Percentiles rank a stretch among this genome's conserved stretches.
phyloP scores from a whole-genome alignment of 352 stramenopile species.

The Phytophthora pluvialis region DNA sequence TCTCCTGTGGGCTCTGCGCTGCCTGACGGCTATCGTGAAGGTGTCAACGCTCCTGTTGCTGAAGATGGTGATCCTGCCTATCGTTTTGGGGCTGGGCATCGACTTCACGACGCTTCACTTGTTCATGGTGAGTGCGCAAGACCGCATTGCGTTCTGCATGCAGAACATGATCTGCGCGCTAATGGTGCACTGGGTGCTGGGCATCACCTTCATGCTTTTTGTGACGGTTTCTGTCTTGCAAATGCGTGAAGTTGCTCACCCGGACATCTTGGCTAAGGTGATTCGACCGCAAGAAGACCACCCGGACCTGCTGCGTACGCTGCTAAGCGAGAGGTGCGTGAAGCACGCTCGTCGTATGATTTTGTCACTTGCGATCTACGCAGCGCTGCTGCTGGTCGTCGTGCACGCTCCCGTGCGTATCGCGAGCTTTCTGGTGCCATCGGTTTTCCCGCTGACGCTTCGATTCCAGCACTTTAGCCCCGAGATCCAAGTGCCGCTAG shows the following conservation, averaged over 20 bases:
- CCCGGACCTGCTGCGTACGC: constrained; percentile 94
- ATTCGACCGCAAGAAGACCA: constrained; percentile 96
- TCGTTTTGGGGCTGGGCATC: constrained; percentile 94
- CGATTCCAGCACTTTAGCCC: constrained; percentile 93
- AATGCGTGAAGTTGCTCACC: constrained; percentile 95
- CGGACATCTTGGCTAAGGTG: constrained; percentile 88
- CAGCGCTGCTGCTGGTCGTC: constrained; percentile 83
- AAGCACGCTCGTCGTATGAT: constrained; percentile 96
- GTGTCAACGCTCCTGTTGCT: constrained; percentile 95
- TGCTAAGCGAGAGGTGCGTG: constrained; percentile 93
- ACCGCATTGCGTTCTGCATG: constrained; percentile 85
- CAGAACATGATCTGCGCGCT: constrained; percentile 91
- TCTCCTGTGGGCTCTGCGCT: constrained; percentile 80
- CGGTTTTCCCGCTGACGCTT: constrained; percentile 78
- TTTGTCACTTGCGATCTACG: constrained; percentile 93
- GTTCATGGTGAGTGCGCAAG: constrained; percentile 83
- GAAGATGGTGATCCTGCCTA: constrained; percentile 98
- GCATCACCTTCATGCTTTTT: constrained; percentile 98
- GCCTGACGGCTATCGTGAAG: constrained; percentile 91
- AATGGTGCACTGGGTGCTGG: constrained; percentile 97
- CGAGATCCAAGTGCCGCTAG: constrained; percentile 96
- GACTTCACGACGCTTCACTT: constrained; percentile 93
- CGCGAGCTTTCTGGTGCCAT: constrained; percentile 51
- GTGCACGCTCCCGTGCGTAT: constrained; percentile 88
- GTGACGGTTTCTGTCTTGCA: constrained; percentile 96